A percentile compares a stretch with the other conserved stretches of the same genome.
These are phyloP conservation scores for Phytophthora foliorum DNA, from an alignment of 352 stramenopile species.

Conservation along the genomic window DNA sequence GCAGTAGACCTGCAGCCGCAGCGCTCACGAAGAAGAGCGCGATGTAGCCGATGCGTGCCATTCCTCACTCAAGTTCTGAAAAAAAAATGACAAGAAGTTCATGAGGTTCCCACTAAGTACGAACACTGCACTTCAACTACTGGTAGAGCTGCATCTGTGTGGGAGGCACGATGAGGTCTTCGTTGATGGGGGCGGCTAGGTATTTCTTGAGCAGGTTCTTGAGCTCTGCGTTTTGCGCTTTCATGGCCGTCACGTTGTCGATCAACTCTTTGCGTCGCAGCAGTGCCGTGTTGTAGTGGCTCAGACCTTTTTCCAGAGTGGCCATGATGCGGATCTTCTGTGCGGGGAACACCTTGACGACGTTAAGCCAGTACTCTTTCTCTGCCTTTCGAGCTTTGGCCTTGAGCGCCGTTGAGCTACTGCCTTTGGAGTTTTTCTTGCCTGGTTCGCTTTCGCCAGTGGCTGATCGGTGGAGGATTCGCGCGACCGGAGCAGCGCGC, in stretches of 20 bases:
- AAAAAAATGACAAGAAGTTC: not conserved
- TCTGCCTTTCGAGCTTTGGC: constrained; percentile 57
- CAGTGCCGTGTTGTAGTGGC: constrained; percentile 86
- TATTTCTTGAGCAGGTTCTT: constrained; percentile 94
- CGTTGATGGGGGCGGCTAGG: constrained; percentile 83
- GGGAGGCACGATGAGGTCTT: constrained; percentile 86
- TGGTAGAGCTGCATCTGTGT: constrained; percentile 87
- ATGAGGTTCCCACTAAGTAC: not conserved
- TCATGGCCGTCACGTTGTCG: constrained; percentile 80
- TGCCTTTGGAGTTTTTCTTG: constrained; percentile 32
- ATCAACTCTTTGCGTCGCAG: constrained; percentile 84
- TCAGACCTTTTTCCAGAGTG: constrained; percentile 85
- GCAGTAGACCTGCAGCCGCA: constrained; percentile 58
- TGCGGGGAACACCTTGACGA: constrained; percentile 79
- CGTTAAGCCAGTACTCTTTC: constrained; percentile 83
- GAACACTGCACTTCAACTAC: constrained; percentile 18
- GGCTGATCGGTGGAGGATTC: constrained; percentile 51
- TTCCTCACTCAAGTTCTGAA: constrained; percentile 8
- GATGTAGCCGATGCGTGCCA: constrained; percentile 59
- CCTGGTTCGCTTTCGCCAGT: constrained; percentile 30
- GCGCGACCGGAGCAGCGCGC: constrained; percentile 52
- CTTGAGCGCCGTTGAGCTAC: constrained; percentile 42
- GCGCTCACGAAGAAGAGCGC: constrained; percentile 79
- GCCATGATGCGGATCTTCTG: constrained; percentile 83
- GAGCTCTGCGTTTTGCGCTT: constrained; percentile 90